Conservation (phyloP, 371 early-diverging fungal genomes). For the Mortierella polycephala region DNA sequence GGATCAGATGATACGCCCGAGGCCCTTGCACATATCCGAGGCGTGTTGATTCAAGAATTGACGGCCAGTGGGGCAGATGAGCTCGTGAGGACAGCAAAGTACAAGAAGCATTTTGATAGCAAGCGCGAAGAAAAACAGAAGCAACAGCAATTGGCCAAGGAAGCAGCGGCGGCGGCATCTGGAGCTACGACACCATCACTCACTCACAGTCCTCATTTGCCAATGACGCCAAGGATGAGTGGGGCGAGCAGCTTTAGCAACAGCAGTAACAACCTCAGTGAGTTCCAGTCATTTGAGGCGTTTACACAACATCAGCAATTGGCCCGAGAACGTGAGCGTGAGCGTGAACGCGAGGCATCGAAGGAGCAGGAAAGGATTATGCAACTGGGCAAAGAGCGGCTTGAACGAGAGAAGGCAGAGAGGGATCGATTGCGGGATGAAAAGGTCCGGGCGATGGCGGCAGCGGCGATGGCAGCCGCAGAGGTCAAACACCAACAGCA, state of each 20-base stretch:
- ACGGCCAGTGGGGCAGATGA: slow-evolving; percentile 49
- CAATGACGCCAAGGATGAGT: slow-evolving; percentile 25
- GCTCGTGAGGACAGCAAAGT: slow-evolving; percentile 56
- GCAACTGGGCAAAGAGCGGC: slow-evolving; percentile 48
- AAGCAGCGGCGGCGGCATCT: slow-evolving; percentile 11
- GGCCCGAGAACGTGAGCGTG: slow-evolving; percentile 35
- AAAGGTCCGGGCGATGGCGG: slow-evolving; percentile 49
- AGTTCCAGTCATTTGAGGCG: slow-evolving; percentile 46
- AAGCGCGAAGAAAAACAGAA: slow-evolving; percentile 30
- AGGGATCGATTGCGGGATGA: slow-evolving; percentile 51
- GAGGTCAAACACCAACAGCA: slow-evolving; percentile 52
- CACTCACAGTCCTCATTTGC: neutral
- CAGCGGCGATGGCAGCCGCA: slow-evolving; percentile 50
- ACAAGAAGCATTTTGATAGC: slow-evolving; percentile 64
- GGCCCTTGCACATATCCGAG: slow-evolving; percentile 36
- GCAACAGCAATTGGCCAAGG: slow-evolving; percentile 17
- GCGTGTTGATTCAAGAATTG: slow-evolving; percentile 36
- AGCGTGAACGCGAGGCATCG: slow-evolving; percentile 8
- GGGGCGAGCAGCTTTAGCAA: neutral
- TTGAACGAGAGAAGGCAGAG: slow-evolving; percentile 50
- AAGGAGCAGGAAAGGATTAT: slow-evolving; percentile 50
- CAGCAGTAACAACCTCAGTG: slow-evolving; percentile 7
- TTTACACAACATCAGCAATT: slow-evolving; percentile 36
- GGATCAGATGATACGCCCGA: slow-evolving; percentile 53
- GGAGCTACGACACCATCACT: slow-evolving; percentile 8